Evolutionary conservation across 306 rosid species (phyloP), one percentile per base, ranked within the genome.

Genomic region (Acacia acuminata): DNA sequence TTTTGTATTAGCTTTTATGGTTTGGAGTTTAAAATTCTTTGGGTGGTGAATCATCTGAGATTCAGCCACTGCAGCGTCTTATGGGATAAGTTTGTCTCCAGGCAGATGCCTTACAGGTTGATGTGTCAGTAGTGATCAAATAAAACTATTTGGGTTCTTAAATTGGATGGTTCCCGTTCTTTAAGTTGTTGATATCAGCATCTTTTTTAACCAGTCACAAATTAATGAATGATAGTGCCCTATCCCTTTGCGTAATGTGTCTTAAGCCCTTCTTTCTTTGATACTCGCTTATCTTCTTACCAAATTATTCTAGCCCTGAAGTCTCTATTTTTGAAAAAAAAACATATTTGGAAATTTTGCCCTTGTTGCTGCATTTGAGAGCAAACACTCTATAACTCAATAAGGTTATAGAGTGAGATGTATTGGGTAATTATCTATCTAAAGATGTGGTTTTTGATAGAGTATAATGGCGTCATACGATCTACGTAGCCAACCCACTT

Each of bases 1-100:
- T 43, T 68, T 32, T 43, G 53, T 70, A 13, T n/a, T 38, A 60
- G 66, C 63, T 32, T 36, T 16, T 25, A 17, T 71, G 60, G 17
- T 38, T 60, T 58, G 36, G 47, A 44, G 58, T 70, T 77, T 60
- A 44, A 76, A 44, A 43, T 34, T 45, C 40, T 36, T 61, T 38
- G 64, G 60, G 42, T 17, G 30, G 13, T 32, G 81, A 63, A 32
- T 79, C 73, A 25, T 44, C 38, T 65, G 48, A 45, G 66, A 22
- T 73, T 78, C 45, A 75, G 53, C 80, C 78, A 48, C 27, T 75
- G 30, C 40, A 36, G 71, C 40, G 55, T 80, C 32, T 68, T 75
- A 25, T 75, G 75, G 38, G 48, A 60, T 60, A 51, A 66, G 34
- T 11, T 44, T 69, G 55, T 69, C 22, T 48, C 34, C 53, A 13